Base-by-base conservation (phyloP, 345 rosid genomes). In the Capsella bursapastoris region DNA sequence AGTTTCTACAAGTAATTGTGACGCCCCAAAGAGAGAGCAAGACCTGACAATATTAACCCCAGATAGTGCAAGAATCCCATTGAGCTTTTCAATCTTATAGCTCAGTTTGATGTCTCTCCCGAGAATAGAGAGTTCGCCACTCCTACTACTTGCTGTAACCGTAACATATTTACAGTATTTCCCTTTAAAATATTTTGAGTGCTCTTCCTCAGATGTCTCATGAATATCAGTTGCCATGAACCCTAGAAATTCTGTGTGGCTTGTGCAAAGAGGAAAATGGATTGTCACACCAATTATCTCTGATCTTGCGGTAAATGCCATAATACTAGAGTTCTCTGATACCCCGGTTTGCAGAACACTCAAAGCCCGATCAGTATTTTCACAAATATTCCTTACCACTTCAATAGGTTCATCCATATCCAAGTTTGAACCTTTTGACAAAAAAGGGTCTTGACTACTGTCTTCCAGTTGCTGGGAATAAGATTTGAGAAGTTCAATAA, bases 21-120 rank as follows among this genome's bases (percentile, higher is more conserved):
- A 80, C 49, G 82, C 83, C 76, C 87, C 86, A 77, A 91, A 84
- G 37, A 91, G 79, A 78, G 91, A 91, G 83, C 84, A 86, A 62
- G 85, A 82, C 57, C 75, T 85, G 70, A 68, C 72, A 76, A 66
- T 69, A 22, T 73, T 64, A 28, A 74, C 83, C 61, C 81, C 80
- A n/a, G 67, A 79, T 45, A 71, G 66, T 58, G 80, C 84, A 43
- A 87, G 63, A 2, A 60, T 49, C 32, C 88, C 89, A 64, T 77
- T 82, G 65, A 77, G 79, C 65, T 82, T 87, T 64, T 84, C 94
- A 49, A 88, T 61, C 70, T 72, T 43, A 57, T 72, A 80, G 74
- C 84, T 88, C 71, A 93, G 18, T 75, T 78, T 89, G 66, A 73
- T 82, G 71, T 77, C 72, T 73, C 74, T 70, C 40, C 84, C 87